phyloP scores from a whole-genome alignment of 1,284 basidiomycete genomes.

The Ganoderma leucocontextum region DNA sequence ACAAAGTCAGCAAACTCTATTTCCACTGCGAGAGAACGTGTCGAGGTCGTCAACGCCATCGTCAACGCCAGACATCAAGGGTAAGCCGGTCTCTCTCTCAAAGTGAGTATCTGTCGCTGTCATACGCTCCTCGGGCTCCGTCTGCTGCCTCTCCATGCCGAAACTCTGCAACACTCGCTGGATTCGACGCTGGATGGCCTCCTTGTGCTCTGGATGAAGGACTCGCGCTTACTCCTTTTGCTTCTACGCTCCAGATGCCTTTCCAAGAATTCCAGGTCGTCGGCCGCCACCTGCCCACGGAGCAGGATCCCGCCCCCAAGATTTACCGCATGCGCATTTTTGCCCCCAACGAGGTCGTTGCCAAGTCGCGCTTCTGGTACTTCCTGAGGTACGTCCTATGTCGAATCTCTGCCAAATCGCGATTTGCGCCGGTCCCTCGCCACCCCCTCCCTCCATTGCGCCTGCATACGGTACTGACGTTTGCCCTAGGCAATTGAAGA shows the following conservation, averaged over 20 bases:
- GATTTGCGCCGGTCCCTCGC: not conserved
- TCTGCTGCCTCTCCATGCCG: conserved; percentile 18
- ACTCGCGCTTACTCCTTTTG: conserved; percentile 21
- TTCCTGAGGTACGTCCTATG: conserved; percentile 77
- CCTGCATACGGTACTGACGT: conserved; percentile 19
- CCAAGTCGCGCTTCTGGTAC: conserved; percentile 99
- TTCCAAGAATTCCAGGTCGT: conserved; percentile 94
- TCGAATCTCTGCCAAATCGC: too few species aligned
- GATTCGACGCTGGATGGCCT: conserved; percentile 31
- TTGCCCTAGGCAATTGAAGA: conserved; percentile 85
- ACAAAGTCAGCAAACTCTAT: conserved; percentile 33
- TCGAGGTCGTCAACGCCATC: conserved; percentile 33
- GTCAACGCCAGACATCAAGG: conserved; percentile 34
- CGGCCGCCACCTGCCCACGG: conserved; percentile 96
- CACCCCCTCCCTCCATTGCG: not conserved
- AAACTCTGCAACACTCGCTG: conserved; percentile 23
- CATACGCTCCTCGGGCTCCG: conserved; percentile 7
- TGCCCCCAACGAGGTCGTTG: conserved; percentile 97
- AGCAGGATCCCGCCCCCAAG: conserved; percentile 93
- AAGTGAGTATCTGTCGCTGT: conserved; percentile 28
- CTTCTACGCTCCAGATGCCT: conserved; percentile 49
- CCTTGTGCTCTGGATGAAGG: conserved; percentile 25
- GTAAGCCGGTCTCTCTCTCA: conserved; percentile 34
- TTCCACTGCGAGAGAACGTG: conserved; percentile 22
- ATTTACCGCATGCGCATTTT: conserved; percentile 99